These are phyloP conservation scores for Capsicum baccatum DNA, from an alignment of 257 asterid genomes.

Conservation along the genomic window DNA sequence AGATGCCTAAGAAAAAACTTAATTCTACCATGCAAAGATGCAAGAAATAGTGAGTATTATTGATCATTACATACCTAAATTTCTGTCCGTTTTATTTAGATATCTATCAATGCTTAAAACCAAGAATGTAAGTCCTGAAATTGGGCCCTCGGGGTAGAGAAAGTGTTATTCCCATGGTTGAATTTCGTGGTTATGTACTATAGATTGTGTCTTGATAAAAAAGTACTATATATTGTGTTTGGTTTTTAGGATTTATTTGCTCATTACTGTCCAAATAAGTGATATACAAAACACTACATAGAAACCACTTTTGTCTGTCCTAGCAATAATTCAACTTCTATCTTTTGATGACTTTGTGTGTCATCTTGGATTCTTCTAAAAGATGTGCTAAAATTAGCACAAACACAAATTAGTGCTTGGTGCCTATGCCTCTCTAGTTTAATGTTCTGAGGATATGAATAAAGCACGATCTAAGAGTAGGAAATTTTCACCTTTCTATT, in stretches of 20 bases:
- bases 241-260: background rate
- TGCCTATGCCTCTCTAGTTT: background rate
- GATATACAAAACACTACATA: background rate
- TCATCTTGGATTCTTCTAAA: conserved; percentile 8
- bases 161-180: background rate
- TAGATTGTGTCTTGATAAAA: background rate
- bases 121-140: background rate
- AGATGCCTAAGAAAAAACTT: conserved; percentile 87
- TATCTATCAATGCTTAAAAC: background rate
- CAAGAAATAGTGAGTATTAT: conserved; percentile 88
- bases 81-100: background rate
- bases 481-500: background rate
- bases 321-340: background rate
- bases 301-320: background rate
- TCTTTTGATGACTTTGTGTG: conserved; percentile 20
- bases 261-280: background rate
- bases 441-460: background rate
- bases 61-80: background rate
- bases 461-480: background rate
- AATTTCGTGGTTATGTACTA: conserved; percentile 15
- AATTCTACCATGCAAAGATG: conserved; percentile 89
- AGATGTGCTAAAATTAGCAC: background rate
- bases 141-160: background rate
- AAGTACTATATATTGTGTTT: background rate
- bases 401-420: background rate